Base-by-base conservation (phyloP, 2,329 filamentous ascomycete species). In the Cladosporium cucumerinum region DNA sequence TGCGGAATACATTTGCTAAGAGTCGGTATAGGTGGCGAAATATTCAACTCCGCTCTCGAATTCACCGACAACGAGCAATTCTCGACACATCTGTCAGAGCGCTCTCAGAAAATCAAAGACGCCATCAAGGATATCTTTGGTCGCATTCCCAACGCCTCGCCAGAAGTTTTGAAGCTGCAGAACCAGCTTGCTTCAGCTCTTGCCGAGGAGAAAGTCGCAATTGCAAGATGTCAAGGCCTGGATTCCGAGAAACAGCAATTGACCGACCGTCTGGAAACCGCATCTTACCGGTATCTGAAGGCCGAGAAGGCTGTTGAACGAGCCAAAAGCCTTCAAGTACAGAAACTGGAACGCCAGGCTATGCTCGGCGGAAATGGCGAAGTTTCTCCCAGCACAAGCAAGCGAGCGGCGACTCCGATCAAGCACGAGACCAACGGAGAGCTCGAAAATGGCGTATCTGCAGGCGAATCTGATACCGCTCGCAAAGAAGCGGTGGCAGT, bases 221-320 rank as follows among this genome's bases (percentile, higher is more conserved):
- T 91, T 12, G 84, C 89, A 43, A 90, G 93, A 74, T 79, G 96
- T 59, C 92, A 96, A 69, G 86, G 89, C 62, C 81, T 93, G 14
- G 84, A 87, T 57, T 82, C 86, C 7, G 93, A 97, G 72, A 96
- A 95, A 72, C 90, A 96, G 62, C 88, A 91, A 70, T 83, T 97
- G 3, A 92, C 92, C 55, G 91, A 95, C 72, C 90, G 94, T 67
- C 82, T 98, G 23, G 94, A 98, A 74, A 89, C 87, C 36, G 95
- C 94, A 18, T 96, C 93, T 5, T 82, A 96, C 66, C 87, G 95
- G 69, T 98, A 96, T 74, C 92, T 98, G 81, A 91, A 96, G 70
- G 95, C 95, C 0, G 95, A 99, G 77, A 96, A 96, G 81, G 95
- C 93, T 76, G 82, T 98, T 61, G 95, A 99, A 76, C 87, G 95